phyloP scores from a whole-genome alignment of 164 flowering plant species.

The Pachysandra terminalis region DNA sequence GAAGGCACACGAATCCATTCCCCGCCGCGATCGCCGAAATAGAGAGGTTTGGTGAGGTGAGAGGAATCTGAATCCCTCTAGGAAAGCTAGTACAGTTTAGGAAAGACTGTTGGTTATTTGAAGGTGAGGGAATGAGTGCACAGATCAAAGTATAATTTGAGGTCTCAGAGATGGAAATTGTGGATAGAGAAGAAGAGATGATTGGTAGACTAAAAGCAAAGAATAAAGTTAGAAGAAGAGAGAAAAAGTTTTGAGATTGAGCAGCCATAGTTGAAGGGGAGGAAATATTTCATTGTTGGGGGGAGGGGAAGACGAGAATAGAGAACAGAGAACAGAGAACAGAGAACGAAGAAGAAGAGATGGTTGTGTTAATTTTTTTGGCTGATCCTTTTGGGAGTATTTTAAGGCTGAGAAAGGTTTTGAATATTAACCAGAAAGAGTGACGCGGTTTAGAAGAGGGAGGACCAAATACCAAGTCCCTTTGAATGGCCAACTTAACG shows the following conservation, averaged over 20 bases:
- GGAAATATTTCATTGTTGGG: constrained; percentile 7
- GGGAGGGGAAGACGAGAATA: not conserved
- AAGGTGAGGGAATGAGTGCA: constrained; percentile 26
- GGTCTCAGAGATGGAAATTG: constrained; percentile 53
- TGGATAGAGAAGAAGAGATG: constrained; percentile 34
- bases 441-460: constrained; percentile 21
- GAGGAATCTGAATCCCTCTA: constrained; percentile 15
- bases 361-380: not conserved
- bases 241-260: not conserved
- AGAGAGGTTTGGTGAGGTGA: constrained; percentile 11
- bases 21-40: constrained; percentile 46
- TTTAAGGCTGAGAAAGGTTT: not conserved
- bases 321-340: no score
- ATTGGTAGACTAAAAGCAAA: constrained; percentile 15
- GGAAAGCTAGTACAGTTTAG: constrained; percentile 53
- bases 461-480: constrained; percentile 24
- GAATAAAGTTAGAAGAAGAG: not conserved
- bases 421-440: constrained; percentile 4
- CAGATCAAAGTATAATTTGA: constrained; percentile 45
- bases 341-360: not conserved
- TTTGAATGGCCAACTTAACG: not conserved
- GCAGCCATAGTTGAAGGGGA: constrained; percentile 17
- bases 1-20: constrained; percentile 47
- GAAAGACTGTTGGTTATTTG: constrained; percentile 2
- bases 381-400: not conserved